Conservation (phyloP, 306 rosid genomes). For the Luffa aegyptiaca region DNA sequence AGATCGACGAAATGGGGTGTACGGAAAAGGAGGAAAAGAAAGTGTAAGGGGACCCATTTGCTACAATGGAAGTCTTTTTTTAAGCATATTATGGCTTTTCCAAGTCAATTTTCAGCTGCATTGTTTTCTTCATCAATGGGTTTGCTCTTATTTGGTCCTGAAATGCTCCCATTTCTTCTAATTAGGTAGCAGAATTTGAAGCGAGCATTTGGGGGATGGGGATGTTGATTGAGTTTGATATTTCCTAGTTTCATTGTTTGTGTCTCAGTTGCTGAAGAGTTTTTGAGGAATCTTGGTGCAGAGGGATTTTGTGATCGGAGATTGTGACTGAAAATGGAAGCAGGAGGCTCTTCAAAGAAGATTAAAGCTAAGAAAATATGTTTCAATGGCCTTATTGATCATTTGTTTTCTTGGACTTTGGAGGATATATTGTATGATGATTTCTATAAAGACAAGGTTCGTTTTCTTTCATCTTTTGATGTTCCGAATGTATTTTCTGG, state of each 20-base stretch:
- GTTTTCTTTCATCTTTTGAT: neutral
- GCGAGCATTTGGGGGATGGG: neutral
- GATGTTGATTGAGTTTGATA: neutral
- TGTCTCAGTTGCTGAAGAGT: neutral
- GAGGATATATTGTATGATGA: conserved; percentile 27
- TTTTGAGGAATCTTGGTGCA: neutral
- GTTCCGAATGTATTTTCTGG: neutral
- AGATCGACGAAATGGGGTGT: neutral
- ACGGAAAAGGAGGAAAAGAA: conserved; percentile 4
- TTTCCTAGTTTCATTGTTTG: neutral
- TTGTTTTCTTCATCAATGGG: neutral
- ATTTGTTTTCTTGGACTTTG: conserved; percentile 42
- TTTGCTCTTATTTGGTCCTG: neutral
- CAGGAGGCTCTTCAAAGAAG: neutral
- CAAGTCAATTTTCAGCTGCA: neutral
- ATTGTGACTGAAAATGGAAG: neutral
- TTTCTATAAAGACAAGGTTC: conserved; percentile 30
- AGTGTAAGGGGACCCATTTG: neutral
- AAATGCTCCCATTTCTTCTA: neutral
- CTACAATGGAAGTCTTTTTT: neutral
- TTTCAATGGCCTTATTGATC: conserved; percentile 12
- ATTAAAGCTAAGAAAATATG: neutral
- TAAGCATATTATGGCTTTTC: neutral
- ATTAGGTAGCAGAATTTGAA: neutral
- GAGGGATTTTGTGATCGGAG: neutral